Evolutionary conservation across 306 rosid species (phyloP), one percentile per base, ranked within the genome.

Genomic region (Trichosanthes cucumerina): DNA sequence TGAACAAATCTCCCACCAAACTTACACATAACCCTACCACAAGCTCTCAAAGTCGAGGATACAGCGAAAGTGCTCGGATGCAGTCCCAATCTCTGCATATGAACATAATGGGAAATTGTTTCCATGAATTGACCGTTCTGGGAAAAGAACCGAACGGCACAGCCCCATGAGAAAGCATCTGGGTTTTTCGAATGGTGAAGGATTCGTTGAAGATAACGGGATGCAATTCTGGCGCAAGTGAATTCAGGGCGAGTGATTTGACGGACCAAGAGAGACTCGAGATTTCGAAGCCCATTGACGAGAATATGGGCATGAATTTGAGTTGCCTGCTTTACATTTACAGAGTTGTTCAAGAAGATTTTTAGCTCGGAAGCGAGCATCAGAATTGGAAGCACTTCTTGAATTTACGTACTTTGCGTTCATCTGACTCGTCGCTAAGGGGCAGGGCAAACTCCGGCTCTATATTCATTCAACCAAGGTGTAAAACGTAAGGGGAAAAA

Each of bases 1-100:
- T 93, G 93, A 84, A 93, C 84, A 31, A 75, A 86, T 8, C 79
- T 38, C 53, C 96, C 92, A 68, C 84, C 77, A 24, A 81, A 44
- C 49, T 68, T 49, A 39, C 80, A 75, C 58, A 75, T 82, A 69
- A 86, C 28, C 86, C 84, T 84, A 72, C 88, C 88, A 77, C 89
- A 92, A n/a, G 97, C 89, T 82, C 86, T 90, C 31, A 92, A 78
- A 50, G 91, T 87, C 43, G 97, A 89, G 54, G 97, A 88, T 44
- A 91, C 10, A 60, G 93, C 90, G 80, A 84, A 83, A 11, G 90
- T 88, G 78, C 50, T 82, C 13, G 96, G 92, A 77, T 57, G 80
- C 78, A 93, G 72, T 36, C 92, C 91, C 31, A 86, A 78, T 68
- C 86, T 86, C 58, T 83, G 89, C 91, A 90, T 89, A 49, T 87